Evolutionary conservation across 257 asterid genomes (phyloP).

Genomic region (Thymus mandschuricus): DNA sequence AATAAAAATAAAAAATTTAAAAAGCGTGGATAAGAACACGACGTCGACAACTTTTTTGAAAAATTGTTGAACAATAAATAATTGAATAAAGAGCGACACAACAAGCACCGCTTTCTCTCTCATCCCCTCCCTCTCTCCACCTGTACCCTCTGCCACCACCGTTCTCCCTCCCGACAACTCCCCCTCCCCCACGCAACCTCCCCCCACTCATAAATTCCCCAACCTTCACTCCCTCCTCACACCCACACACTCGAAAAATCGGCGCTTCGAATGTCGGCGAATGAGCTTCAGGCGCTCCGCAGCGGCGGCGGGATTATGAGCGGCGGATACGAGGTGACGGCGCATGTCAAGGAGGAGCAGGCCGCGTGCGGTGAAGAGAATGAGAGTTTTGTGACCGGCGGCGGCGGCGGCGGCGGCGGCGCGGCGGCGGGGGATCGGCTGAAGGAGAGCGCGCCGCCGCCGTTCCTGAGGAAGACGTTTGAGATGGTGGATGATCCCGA

Average conservation of each 20-base stretch:
- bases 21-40: neutral
- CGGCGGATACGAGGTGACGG: conserved; percentile 30
- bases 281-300: too few relatives aligned
- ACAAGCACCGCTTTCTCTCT: conserved; percentile 37
- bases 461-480: conserved; percentile 81
- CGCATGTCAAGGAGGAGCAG: conserved; percentile 66
- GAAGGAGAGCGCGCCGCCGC: conserved; percentile 73
- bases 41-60: too few relatives aligned
- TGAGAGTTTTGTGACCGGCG: too few relatives aligned
- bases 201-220: conserved; percentile 8
- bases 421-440: conserved; percentile 36
- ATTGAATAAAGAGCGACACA: neutral
- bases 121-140: conserved; percentile 32
- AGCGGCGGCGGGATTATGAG: neutral
- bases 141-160: conserved; percentile 26
- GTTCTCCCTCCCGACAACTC: neutral
- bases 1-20: neutral
- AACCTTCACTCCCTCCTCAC: neutral
- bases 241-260: neutral
- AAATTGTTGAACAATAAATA: too few relatives aligned
- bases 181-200: conserved; percentile 25
- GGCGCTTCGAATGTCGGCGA: conserved; percentile 21
- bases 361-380: conserved; percentile 31
- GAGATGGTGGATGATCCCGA: conserved; percentile 89
- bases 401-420: conserved; percentile 26